These are phyloP conservation scores for Extremus antarcticus DNA, from an alignment of 495 filamentous ascomycete genomes.

Conservation along the genomic window DNA sequence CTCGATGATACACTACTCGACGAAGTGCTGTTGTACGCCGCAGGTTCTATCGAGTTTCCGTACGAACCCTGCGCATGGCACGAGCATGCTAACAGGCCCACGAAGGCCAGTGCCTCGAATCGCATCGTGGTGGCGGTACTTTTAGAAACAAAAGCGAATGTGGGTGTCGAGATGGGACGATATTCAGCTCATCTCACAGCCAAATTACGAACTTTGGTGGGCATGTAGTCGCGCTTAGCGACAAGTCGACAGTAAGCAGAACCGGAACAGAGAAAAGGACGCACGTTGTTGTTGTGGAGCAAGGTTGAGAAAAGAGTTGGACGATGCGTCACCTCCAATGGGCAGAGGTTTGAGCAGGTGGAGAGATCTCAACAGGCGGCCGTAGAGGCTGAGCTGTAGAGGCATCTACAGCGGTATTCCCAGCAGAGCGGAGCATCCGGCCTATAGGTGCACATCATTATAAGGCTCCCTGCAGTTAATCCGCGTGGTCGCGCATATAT, in stretches of 20 bases:
- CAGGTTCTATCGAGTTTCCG: not conserved
- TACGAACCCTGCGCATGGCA: not conserved
- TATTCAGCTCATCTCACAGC: too few relatives aligned
- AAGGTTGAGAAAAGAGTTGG: not conserved
- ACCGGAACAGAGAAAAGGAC: not conserved
- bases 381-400: too few relatives aligned
- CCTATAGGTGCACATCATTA: too few relatives aligned
- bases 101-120: not conserved
- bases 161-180: not conserved
- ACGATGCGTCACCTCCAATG: not conserved
- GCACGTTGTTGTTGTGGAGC: not conserved
- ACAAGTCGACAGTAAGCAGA: too few relatives aligned
- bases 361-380: too few relatives aligned
- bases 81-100: not conserved
- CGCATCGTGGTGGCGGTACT: not conserved
- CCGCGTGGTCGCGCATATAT: too few relatives aligned
- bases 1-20: not conserved
- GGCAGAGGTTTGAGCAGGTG: not conserved
- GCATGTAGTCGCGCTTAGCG: too few relatives aligned
- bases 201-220: too few relatives aligned
- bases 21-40: not conserved
- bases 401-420: too few relatives aligned
- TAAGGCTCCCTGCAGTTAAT: too few relatives aligned
- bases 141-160: not conserved
- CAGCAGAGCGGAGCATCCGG: too few relatives aligned